phyloP scores from a whole-genome alignment of 495 filamentous ascomycete genomes.

The Penicillium fimorum region DNA sequence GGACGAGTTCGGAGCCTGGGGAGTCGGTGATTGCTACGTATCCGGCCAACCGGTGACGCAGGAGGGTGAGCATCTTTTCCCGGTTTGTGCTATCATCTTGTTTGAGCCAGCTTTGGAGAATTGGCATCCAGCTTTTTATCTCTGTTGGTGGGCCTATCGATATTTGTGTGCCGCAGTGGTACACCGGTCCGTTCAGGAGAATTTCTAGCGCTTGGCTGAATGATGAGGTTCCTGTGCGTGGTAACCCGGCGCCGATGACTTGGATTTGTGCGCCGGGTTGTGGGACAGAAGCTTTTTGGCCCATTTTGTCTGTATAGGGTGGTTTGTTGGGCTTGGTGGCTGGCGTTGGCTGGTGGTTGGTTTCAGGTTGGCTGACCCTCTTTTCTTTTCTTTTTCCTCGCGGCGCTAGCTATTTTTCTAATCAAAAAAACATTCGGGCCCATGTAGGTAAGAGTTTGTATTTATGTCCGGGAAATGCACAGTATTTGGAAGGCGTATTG shows the following conservation, averaged over 20 bases:
- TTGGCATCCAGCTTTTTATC: constrained; percentile 15
- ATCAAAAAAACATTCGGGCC: not conserved
- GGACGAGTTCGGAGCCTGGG: constrained; percentile 15
- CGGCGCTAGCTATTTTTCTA: not conserved
- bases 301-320: constrained; percentile 13
- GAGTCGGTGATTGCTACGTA: constrained; percentile 17
- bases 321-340: not conserved
- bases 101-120: constrained; percentile 8
- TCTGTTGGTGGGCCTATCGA: constrained; percentile 16
- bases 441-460: not conserved
- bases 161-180: constrained; percentile 22
- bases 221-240: constrained; percentile 49
- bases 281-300: constrained; percentile 21
- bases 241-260: constrained; percentile 49
- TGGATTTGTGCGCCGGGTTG: constrained; percentile 26
- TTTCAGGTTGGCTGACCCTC: constrained; percentile 3
- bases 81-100: constrained; percentile 6
- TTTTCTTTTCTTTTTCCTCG: not conserved
- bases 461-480: not conserved
- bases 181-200: constrained; percentile 36
- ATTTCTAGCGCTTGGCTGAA: constrained; percentile 43
- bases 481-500: not conserved
- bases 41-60: constrained; percentile 13
- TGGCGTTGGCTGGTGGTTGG: not conserved
- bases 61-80: constrained; percentile 5